phyloP scores from a whole-genome alignment of 805 yeast species.

The Barnettozyma siamensis region DNA sequence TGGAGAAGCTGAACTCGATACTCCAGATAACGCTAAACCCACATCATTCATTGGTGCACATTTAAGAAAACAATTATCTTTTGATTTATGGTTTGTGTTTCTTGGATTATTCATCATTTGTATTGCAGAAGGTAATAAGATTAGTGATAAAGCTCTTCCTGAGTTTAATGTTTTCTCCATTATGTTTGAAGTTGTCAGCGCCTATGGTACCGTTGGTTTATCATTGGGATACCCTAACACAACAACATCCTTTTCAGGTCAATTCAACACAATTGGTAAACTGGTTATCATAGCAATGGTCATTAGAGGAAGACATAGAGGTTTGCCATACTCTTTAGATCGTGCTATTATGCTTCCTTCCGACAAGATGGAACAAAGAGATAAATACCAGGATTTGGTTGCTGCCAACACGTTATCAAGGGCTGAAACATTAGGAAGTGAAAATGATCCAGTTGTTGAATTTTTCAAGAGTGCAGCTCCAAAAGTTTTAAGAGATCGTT shows the following conservation, averaged over 20 bases:
- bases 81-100: constrained; percentile 91
- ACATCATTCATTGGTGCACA: constrained; percentile 79
- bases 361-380: constrained; percentile 56
- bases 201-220: constrained; percentile 95
- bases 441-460: constrained; percentile 23
- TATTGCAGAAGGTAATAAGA: constrained; percentile 70
- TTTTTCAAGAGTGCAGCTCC: constrained; percentile 27
- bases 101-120: constrained; percentile 82
- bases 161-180: constrained; percentile 64
- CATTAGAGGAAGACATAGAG: constrained; percentile 95
- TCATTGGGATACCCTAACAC: constrained; percentile 75
- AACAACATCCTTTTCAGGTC: constrained; percentile 64
- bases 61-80: constrained; percentile 84
- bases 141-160: constrained; percentile 38
- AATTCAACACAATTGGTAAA: constrained; percentile 70
- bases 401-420: constrained; percentile 14
- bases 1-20: constrained; percentile 6
- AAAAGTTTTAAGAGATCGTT: constrained; percentile 17
- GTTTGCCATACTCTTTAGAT: constrained; percentile 87
- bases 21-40: constrained; percentile 32
- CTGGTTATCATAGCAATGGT: constrained; percentile 82
- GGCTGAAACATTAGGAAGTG: constrained; percentile 21
- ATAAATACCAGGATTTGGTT: constrained; percentile 34
- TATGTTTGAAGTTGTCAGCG: constrained; percentile 85
- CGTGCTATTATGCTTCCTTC: constrained; percentile 88